phyloP scores from a whole-genome alignment of 2,329 filamentous ascomycete genomes.

The Fusarium buxicola region DNA sequence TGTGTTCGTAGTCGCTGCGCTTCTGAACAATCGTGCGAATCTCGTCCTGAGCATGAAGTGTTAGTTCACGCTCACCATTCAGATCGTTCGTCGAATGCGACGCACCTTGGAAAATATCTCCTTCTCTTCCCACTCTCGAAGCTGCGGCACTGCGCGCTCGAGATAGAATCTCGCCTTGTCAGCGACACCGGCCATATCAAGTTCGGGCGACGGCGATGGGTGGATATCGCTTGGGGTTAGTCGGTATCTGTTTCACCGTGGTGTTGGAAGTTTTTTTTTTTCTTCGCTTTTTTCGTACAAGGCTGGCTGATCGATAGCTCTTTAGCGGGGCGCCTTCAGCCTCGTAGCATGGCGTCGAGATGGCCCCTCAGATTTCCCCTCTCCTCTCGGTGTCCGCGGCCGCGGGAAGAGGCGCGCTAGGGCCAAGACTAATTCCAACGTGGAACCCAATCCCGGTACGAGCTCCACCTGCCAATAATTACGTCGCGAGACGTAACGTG shows the following conservation, averaged over 20 bases:
- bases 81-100: background rate
- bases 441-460: constrained; percentile 17
- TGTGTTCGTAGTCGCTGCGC: constrained; percentile 93
- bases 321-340: constrained; percentile 36
- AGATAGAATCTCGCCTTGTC: constrained; percentile 97
- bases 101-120: constrained; percentile 85
- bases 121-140: constrained; percentile 92
- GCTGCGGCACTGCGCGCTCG: constrained; percentile 90
- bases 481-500: constrained; percentile 43
- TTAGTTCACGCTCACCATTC: constrained; percentile 12
- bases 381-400: constrained; percentile 25
- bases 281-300: constrained; percentile 34
- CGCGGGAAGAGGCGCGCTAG: constrained; percentile 38
- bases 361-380: constrained; percentile 1
- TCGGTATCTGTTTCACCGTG: background rate
- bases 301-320: constrained; percentile 31
- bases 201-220: constrained; percentile 1
- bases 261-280: constrained; percentile 32
- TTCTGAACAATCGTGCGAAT: constrained; percentile 90
- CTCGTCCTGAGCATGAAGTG: constrained; percentile 74
- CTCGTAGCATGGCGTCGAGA: constrained; percentile 19
- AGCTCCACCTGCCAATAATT: constrained; percentile 42
- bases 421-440: constrained; percentile 38
- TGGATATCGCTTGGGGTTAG: constrained; percentile 9
- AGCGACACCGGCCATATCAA: constrained; percentile 80